Conservation (phyloP, 1,284 basidiomycete species). For the Boletus mariae region DNA sequence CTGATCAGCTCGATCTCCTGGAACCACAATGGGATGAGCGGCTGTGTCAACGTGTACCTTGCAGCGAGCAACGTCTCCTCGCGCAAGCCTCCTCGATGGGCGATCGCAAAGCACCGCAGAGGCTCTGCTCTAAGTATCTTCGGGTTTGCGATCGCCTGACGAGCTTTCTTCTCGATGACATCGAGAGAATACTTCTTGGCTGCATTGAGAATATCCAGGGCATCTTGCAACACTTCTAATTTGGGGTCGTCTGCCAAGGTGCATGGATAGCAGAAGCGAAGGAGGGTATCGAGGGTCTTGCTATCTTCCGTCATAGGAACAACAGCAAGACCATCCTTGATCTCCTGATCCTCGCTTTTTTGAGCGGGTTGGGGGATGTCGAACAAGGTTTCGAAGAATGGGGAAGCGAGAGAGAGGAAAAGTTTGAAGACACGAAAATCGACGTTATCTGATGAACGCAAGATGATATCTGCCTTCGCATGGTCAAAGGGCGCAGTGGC, state of each 20-base stretch:
- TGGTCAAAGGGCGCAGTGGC: conserved; percentile 12
- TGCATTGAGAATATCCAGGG: conserved; percentile 14
- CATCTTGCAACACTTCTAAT: conserved; percentile 11
- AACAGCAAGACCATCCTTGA: conserved; percentile 21
- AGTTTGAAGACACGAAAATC: conserved; percentile 14
- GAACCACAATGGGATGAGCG: conserved; percentile 15
- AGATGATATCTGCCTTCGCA: conserved; percentile 8
- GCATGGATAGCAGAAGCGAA: conserved; percentile 27
- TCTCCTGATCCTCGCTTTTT: neutral
- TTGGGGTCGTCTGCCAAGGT: conserved; percentile 22
- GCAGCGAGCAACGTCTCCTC: conserved; percentile 16
- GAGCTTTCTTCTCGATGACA: conserved; percentile 15
- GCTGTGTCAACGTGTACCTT: conserved; percentile 14
- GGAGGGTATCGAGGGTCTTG: conserved; percentile 18
- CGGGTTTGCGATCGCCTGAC: conserved; percentile 12
- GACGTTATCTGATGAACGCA: conserved; percentile 10
- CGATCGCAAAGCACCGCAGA: conserved; percentile 21
- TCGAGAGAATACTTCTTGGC: conserved; percentile 21
- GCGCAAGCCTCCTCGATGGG: conserved; percentile 4
- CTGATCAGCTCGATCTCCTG: conserved; percentile 18
- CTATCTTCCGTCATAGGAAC: conserved; percentile 15
- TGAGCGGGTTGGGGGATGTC: conserved; percentile 12
- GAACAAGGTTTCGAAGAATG: conserved; percentile 12
- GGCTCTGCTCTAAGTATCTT: conserved; percentile 15
- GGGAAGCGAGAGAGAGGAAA: conserved; percentile 16